Percentiles rank a stretch among this genome's conserved stretches.
Conservation (phyloP, 2,329 filamentous ascomycete species). For the Paraconiothyrium sp. region DNA sequence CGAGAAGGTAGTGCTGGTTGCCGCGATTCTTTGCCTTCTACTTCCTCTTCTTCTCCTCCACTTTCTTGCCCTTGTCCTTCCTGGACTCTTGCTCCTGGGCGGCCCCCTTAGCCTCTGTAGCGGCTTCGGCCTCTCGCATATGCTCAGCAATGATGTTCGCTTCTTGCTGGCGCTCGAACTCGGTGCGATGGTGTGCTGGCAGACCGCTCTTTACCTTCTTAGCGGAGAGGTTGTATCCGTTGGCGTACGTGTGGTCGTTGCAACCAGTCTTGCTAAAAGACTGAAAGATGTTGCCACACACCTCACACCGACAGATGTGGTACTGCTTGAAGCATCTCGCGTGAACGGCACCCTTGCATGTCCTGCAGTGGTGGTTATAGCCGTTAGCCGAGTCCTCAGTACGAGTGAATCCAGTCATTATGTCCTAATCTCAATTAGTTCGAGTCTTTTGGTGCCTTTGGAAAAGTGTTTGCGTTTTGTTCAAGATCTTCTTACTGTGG, state of each 20-base stretch:
- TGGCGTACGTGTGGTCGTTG: neutral
- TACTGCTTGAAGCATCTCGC: neutral
- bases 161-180: neutral
- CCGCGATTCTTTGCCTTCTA: neutral
- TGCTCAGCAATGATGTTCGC: neutral
- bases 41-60: neutral
- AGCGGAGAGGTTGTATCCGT: neutral
- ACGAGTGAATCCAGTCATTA: neutral
- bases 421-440: neutral
- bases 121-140: neutral
- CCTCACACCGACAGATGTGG: neutral
- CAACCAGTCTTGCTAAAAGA: neutral
- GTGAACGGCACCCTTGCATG: neutral
- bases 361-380: neutral
- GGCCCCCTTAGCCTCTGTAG: neutral
- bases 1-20: neutral
- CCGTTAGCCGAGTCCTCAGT: neutral
- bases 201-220: neutral
- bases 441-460: too few species aligned
- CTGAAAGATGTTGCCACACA: neutral
- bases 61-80: neutral
- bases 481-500: too few species aligned
- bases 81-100: neutral
- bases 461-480: too few species aligned
- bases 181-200: neutral